phyloP scores from a whole-genome alignment of 2,329 filamentous ascomycete genomes.

The Teratosphaeriaceae sp. region DNA sequence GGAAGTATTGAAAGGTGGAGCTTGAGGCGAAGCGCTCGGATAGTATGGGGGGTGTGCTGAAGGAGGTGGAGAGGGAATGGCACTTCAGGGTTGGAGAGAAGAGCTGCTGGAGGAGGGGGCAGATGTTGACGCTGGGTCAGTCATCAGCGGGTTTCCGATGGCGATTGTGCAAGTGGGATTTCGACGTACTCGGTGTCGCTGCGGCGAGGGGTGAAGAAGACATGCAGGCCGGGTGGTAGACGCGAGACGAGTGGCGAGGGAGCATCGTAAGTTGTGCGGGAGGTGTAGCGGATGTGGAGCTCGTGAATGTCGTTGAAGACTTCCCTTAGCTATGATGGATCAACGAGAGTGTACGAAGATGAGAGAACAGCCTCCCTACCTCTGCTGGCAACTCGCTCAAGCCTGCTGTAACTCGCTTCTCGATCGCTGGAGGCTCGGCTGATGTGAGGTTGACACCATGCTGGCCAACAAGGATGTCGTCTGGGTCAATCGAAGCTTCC shows the following conservation, averaged over 20 bases:
- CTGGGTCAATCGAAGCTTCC: conserved; percentile 58
- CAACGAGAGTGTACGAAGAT: conserved; percentile 3
- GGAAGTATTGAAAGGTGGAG: conserved; percentile 64
- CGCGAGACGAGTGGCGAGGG: conserved; percentile 68
- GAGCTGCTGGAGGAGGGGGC: conserved; percentile 49
- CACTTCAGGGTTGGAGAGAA: conserved; percentile 55
- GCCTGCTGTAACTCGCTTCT: conserved; percentile 70
- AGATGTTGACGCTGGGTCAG: conserved; percentile 41
- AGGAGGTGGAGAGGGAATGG: conserved; percentile 33
- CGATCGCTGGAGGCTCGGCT: conserved; percentile 58
- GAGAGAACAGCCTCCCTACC: conserved; percentile 33
- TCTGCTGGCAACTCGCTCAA: conserved; percentile 67
- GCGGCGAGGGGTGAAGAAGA: conserved; percentile 60
- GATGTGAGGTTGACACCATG: conserved; percentile 50
- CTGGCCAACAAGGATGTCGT: conserved; percentile 52
- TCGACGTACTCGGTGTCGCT: background rate
- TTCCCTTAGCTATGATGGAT: conserved; percentile 46
- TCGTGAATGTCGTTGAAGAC: conserved; percentile 60
- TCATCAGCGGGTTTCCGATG: background rate
- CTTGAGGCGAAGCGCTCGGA: conserved; percentile 57
- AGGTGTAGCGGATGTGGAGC: conserved; percentile 75
- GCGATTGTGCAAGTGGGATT: background rate
- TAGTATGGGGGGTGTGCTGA: conserved; percentile 40
- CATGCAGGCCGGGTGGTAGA: conserved; percentile 72
- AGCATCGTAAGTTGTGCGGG: conserved; percentile 49